Conservation (phyloP, 208 protist species). For the Tritrichomonas foetus region DNA sequence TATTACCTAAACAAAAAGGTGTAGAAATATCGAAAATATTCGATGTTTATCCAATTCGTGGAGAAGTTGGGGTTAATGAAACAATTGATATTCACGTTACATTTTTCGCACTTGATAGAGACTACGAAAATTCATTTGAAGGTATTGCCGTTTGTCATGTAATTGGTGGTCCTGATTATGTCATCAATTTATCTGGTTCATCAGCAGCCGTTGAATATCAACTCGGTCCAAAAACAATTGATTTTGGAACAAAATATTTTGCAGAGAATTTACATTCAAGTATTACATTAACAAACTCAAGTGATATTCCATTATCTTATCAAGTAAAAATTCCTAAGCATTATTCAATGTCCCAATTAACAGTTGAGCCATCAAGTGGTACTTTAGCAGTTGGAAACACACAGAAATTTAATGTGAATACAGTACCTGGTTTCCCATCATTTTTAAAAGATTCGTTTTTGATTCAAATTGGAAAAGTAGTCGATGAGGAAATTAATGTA, state of each 20-base stretch:
- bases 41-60: neutral
- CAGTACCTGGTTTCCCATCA: neutral
- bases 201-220: neutral
- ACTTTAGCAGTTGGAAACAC: neutral
- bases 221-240: neutral
- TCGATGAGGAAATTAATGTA: neutral
- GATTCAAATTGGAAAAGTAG: neutral
- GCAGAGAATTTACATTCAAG: neutral
- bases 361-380: neutral
- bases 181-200: neutral
- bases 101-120: neutral
- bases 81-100: neutral
- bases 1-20: neutral
- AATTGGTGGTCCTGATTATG: conserved; percentile 1
- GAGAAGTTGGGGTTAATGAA: neutral
- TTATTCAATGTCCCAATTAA: neutral
- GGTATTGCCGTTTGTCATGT: neutral
- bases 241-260: neutral
- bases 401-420: neutral
- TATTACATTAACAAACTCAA: neutral
- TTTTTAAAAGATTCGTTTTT: neutral
- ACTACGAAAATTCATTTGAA: neutral
- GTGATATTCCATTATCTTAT: neutral
- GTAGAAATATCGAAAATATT: neutral
- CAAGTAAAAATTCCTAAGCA: neutral